These are phyloP conservation scores for Curvularia sp. DNA, from an alignment of 2,329 filamentous ascomycete species.

Conservation along the genomic window DNA sequence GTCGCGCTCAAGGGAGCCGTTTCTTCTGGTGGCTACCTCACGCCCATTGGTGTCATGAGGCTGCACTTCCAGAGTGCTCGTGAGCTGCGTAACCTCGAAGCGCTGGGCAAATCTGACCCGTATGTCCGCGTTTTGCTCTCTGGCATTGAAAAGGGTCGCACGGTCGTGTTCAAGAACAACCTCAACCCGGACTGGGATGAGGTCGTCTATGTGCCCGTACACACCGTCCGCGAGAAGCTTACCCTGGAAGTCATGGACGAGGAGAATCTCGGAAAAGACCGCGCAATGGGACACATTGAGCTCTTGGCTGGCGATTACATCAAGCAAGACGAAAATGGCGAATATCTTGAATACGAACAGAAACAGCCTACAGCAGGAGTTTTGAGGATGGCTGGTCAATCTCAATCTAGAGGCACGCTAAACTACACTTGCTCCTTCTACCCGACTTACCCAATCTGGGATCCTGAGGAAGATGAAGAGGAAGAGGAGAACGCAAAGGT, in stretches of 20 bases:
- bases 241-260: slow-evolving; percentile 96
- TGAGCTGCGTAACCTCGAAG: slow-evolving; percentile 89
- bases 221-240: slow-evolving; percentile 82
- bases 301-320: slow-evolving; percentile 81
- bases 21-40: slow-evolving; percentile 85
- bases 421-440: slow-evolving; percentile 89
- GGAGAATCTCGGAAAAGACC: slow-evolving; percentile 89
- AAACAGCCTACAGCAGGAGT: slow-evolving; percentile 72
- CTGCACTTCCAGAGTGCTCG: slow-evolving; percentile 86
- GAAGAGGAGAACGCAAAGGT: slow-evolving; percentile 45
- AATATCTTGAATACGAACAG: slow-evolving; percentile 79
- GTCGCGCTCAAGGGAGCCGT: slow-evolving; percentile 82
- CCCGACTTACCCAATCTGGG: slow-evolving; percentile 83
- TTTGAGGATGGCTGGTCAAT: slow-evolving; percentile 77
- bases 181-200: slow-evolving; percentile 96
- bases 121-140: slow-evolving; percentile 89
- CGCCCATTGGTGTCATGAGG: slow-evolving; percentile 93
- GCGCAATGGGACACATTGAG: slow-evolving; percentile 83
- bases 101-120: slow-evolving; percentile 95
- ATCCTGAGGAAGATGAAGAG: slow-evolving; percentile 83
- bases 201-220: slow-evolving; percentile 90
- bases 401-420: slow-evolving; percentile 78
- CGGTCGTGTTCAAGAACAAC: slow-evolving; percentile 95
- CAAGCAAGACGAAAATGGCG: slow-evolving; percentile 76
- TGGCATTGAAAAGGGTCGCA: slow-evolving; percentile 87